These are phyloP conservation scores for Hanseniaspora gamundiae DNA, from an alignment of 1,139 yeast species.

Conservation along the genomic window DNA sequence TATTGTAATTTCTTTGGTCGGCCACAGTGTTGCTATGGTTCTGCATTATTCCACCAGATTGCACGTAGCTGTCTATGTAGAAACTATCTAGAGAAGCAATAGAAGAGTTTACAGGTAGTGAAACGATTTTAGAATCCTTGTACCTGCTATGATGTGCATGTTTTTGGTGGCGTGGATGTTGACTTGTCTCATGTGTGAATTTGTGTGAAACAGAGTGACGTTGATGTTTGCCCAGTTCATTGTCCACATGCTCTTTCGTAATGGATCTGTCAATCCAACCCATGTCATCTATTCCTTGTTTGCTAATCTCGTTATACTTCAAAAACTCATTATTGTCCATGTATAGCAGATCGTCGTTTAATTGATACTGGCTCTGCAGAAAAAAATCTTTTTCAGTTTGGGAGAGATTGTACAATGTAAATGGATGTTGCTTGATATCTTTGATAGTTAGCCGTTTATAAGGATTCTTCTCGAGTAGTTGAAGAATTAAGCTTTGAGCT, in stretches of 20 bases:
- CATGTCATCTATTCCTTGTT: not conserved
- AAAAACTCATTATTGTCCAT: constrained; percentile 3
- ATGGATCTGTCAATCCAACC: not conserved
- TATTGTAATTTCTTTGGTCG: not conserved
- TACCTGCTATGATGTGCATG: not conserved
- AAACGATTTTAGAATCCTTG: constrained; percentile 1
- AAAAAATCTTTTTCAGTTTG: constrained; percentile 26
- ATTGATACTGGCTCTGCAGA: constrained; percentile 8
- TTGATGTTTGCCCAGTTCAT: not conserved
- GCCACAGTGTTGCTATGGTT: not conserved
- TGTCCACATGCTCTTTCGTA: not conserved
- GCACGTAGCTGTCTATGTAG: constrained; percentile 41
- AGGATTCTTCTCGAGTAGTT: constrained; percentile 64
- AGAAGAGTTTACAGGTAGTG: constrained; percentile 54
- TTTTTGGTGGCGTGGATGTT: not conserved
- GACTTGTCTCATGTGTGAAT: not conserved
- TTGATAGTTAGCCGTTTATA: constrained; percentile 51
- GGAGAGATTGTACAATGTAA: constrained; percentile 52
- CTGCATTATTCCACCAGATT: not conserved
- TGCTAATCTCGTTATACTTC: not conserved
- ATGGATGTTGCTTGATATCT: constrained; percentile 72
- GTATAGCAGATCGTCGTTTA: constrained; percentile 1
- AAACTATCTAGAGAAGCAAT: constrained; percentile 69
- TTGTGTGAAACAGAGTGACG: not conserved
- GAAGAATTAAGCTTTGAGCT: constrained; percentile 55